Conservation (phyloP, 2,329 filamentous ascomycete genomes). For the Diplodia mutila region DNA sequence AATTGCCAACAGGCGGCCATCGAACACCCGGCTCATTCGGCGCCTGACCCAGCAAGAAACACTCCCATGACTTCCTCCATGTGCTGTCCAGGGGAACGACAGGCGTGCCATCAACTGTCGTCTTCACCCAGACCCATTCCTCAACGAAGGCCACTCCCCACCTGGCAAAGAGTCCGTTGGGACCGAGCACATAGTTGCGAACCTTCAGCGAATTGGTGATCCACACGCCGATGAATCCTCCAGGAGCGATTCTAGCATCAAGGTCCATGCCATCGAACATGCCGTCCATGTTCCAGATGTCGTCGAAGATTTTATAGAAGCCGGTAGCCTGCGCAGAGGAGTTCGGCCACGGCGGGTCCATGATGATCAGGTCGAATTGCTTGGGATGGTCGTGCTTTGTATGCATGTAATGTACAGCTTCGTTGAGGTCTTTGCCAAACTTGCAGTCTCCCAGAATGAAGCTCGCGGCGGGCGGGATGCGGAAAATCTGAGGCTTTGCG, state of each 20-base stretch:
- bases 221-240: slow-evolving; percentile 69
- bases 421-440: slow-evolving; percentile 38
- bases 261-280: slow-evolving; percentile 53
- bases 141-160: slow-evolving; percentile 69
- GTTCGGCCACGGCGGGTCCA: slow-evolving; percentile 84
- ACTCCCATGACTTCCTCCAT: slow-evolving; percentile 79
- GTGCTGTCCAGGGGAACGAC: slow-evolving; percentile 62
- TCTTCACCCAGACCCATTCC: slow-evolving; percentile 82
- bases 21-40: slow-evolving; percentile 24
- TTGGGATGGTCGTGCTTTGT: slow-evolving; percentile 48
- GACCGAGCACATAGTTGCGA: slow-evolving; percentile 58
- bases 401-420: slow-evolving; percentile 42
- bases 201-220: slow-evolving; percentile 71
- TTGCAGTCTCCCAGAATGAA: slow-evolving; percentile 48
- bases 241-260: slow-evolving; percentile 42
- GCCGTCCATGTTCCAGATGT: slow-evolving; percentile 54
- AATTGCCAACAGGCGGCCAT: background rate
- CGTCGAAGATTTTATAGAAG: slow-evolving; percentile 54
- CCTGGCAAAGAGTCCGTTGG: slow-evolving; percentile 63
- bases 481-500: slow-evolving; percentile 36
- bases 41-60: slow-evolving; percentile 56
- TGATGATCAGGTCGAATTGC: slow-evolving; percentile 67
- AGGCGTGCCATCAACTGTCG: slow-evolving; percentile 67
- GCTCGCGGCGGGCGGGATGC: slow-evolving; percentile 54
- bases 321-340: slow-evolving; percentile 68